Evolutionary conservation across 768 basidiomycete genomes (phyloP).

Genomic region (Boletus patriciae): DNA sequence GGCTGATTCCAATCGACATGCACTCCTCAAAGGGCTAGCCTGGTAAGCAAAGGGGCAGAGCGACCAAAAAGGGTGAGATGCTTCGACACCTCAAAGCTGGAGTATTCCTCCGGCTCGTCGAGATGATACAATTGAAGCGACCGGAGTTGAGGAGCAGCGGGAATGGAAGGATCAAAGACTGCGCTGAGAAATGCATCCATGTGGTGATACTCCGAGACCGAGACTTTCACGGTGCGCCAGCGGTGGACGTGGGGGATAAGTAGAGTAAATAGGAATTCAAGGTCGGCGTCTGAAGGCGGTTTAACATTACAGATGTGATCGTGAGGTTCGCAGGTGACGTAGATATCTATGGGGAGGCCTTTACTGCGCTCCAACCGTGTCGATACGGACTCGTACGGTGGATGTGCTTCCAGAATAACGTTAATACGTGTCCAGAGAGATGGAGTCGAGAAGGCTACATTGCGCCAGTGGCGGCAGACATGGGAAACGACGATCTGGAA

Average conservation of each 20-base stretch:
- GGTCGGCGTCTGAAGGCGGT: conserved; percentile 23
- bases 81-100: conserved; percentile 7
- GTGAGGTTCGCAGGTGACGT: conserved; percentile 43
- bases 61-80: no score
- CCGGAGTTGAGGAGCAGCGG: conserved; percentile 55
- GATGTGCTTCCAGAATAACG: conserved; percentile 27
- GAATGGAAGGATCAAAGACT: conserved; percentile 38
- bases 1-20: no score
- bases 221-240: conserved; percentile 53
- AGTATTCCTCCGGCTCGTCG: conserved; percentile 43
- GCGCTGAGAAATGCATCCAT: conserved; percentile 45
- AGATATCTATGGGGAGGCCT: conserved; percentile 52
- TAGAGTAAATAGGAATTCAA: conserved; percentile 31
- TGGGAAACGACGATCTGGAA: conserved; percentile 40
- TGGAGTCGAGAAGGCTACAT: conserved; percentile 49
- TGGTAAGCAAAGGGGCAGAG: no score
- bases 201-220: conserved; percentile 46
- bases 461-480: conserved; percentile 50
- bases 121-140: conserved; percentile 55
- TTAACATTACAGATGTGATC: conserved; percentile 20
- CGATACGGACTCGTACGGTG: conserved; percentile 45
- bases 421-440: conserved; percentile 54
- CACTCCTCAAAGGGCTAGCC: no score
- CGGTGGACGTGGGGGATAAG: conserved; percentile 53
- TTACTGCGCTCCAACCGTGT: conserved; percentile 56